Conservation (phyloP, 2,329 filamentous ascomycete species). For the Truncatella angustata region DNA sequence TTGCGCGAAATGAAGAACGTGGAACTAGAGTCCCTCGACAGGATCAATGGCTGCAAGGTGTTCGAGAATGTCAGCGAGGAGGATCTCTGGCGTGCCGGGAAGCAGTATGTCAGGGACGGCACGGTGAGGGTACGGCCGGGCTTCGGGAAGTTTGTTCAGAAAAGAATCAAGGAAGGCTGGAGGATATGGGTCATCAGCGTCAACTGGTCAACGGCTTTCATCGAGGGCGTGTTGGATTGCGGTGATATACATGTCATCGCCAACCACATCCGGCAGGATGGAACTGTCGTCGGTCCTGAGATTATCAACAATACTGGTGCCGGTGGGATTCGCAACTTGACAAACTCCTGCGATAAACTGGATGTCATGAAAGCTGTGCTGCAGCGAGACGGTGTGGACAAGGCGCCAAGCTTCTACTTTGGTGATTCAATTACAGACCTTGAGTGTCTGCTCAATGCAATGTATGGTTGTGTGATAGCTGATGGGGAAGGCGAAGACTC, state of each 20-base stretch:
- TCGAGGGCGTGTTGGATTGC: slow-evolving; percentile 39
- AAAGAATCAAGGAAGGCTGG: slow-evolving; percentile 28
- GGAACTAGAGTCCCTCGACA: slow-evolving; percentile 44
- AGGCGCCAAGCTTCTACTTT: slow-evolving; percentile 45
- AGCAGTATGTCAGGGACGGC: slow-evolving; percentile 30
- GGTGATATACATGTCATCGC: slow-evolving; percentile 36
- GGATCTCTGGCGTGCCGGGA: slow-evolving; percentile 37
- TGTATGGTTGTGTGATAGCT: slow-evolving; percentile 45
- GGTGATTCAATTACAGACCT: slow-evolving; percentile 59
- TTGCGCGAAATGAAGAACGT: slow-evolving; percentile 41
- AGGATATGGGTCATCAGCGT: slow-evolving; percentile 46
- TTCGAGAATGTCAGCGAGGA: slow-evolving; percentile 38
- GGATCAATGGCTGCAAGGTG: slow-evolving; percentile 41
- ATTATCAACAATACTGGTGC: slow-evolving; percentile 19
- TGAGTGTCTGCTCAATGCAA: slow-evolving; percentile 45
- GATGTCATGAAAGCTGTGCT: slow-evolving; percentile 34
- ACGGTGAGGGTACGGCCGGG: slow-evolving; percentile 37
- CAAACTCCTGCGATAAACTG: slow-evolving; percentile 46
- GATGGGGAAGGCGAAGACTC: slow-evolving; percentile 32
- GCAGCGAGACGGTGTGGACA: slow-evolving; percentile 14
- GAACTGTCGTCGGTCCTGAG: slow-evolving; percentile 39
- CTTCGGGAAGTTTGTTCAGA: slow-evolving; percentile 32
- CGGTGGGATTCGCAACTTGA: slow-evolving; percentile 25
- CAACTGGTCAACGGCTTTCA: slow-evolving; percentile 50
- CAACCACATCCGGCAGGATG: slow-evolving; percentile 37